phyloP scores from a whole-genome alignment of 768 basidiomycete species.

The Lactifluus hygrophoroides region DNA sequence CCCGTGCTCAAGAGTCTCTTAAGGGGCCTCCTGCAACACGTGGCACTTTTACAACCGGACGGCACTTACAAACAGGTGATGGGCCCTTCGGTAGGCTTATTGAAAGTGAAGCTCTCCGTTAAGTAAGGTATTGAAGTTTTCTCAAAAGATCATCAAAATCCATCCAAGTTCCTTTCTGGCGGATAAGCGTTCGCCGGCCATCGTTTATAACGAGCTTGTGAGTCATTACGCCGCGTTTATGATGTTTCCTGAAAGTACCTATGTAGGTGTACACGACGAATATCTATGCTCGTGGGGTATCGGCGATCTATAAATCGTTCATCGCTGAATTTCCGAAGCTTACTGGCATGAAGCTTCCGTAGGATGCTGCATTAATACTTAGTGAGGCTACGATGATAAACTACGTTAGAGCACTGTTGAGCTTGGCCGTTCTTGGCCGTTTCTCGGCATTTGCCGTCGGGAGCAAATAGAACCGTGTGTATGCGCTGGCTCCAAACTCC shows the following conservation, averaged over 20 bases:
- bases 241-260: background rate
- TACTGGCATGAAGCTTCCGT: background rate
- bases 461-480: too few relatives aligned
- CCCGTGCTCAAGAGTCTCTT: constrained; percentile 64
- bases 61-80: constrained; percentile 80
- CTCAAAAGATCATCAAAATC: constrained; percentile 66
- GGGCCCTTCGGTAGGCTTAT: constrained; percentile 50
- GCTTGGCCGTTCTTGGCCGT: too few relatives aligned
- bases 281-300: constrained; percentile 90
- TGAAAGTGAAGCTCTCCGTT: background rate
- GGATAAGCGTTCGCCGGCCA: constrained; percentile 75
- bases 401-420: too few relatives aligned
- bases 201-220: constrained; percentile 92
- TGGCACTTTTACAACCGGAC: constrained; percentile 77
- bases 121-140: constrained; percentile 8
- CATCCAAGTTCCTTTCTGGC: constrained; percentile 81
- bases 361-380: background rate
- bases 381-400: too few relatives aligned
- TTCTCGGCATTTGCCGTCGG: constrained; percentile 2
- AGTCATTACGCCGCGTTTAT: constrained; percentile 23
- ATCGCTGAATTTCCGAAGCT: constrained; percentile 25
- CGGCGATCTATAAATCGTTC: constrained; percentile 59
- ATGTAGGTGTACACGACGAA: constrained; percentile 67
- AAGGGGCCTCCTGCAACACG: constrained; percentile 72
- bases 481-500: background rate